Conservation (phyloP, 176 grass and related monocot species). For the Luzula sylvatica region DNA sequence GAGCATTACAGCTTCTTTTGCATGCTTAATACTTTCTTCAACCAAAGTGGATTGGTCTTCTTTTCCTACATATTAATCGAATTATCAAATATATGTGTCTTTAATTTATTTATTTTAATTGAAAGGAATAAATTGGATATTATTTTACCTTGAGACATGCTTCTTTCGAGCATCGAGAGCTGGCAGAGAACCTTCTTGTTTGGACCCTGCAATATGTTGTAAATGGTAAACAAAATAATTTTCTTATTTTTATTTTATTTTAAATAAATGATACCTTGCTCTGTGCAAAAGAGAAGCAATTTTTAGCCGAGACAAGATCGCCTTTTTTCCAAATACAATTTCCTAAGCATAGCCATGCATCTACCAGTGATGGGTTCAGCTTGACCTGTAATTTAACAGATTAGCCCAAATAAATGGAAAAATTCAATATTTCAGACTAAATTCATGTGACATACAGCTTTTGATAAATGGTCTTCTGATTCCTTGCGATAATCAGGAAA, state of each 20-base stretch:
- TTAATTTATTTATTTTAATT: too few relatives aligned
- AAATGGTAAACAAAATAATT: conserved; percentile 10
- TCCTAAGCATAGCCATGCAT: conserved; percentile 86
- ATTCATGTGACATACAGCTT: conserved; percentile 60
- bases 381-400: conserved; percentile 59
- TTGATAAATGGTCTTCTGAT: conserved; percentile 97
- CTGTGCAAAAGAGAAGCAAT: conserved; percentile 63
- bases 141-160: conserved; percentile 81
- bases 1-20: conserved; percentile 85
- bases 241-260: not conserved
- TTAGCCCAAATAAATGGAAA: not conserved
- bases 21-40: conserved; percentile 92
- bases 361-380: conserved; percentile 89
- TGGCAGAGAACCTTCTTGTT: conserved; percentile 87
- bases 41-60: conserved; percentile 49
- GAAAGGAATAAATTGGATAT: not conserved
- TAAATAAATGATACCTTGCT: conserved; percentile 59
- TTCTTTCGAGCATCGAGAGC: conserved; percentile 97
- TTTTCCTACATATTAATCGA: conserved; percentile 31
- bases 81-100: not conserved
- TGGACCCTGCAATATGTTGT: conserved; percentile 48
- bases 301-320: conserved; percentile 75
- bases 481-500: conserved; percentile 87
- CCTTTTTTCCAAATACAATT: conserved; percentile 99
- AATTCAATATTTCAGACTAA: conserved; percentile 23